Evolutionary conservation across 2,329 filamentous ascomycete genomes (phyloP).

Genomic region (Kalmusia sp.): DNA sequence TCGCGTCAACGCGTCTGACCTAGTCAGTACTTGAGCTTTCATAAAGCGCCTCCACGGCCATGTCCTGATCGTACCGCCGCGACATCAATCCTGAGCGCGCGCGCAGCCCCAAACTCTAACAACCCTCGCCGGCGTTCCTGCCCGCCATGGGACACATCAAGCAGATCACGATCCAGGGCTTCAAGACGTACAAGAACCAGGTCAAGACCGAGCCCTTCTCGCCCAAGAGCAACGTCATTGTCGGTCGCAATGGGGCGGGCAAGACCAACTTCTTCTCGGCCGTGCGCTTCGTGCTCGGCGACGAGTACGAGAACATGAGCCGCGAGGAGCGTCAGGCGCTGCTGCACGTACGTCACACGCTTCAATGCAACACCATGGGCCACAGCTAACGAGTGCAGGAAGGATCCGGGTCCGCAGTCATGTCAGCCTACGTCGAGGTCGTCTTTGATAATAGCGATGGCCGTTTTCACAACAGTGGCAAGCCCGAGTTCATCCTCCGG

Average conservation of each 20-base stretch:
- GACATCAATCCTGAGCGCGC: neutral
- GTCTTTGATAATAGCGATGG: conserved; percentile 98
- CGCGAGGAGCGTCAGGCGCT: conserved; percentile 95
- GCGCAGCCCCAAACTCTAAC: neutral
- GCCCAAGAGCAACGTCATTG: conserved; percentile 96
- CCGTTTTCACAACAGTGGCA: conserved; percentile 91
- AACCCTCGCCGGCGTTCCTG: neutral
- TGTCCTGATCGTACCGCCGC: conserved; percentile 6
- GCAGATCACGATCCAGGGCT: conserved; percentile 99
- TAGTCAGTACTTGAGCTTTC: neutral
- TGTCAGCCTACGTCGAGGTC: conserved; percentile 99
- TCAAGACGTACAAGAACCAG: conserved; percentile 99
- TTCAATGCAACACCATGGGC: neutral
- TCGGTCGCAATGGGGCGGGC: conserved; percentile 97
- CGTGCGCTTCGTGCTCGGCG: conserved; percentile 96
- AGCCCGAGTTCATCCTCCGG: conserved; percentile 86
- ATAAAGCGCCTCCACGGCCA: conserved; percentile 1
- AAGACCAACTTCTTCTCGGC: conserved; percentile 99
- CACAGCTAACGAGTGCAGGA: conserved; percentile 61
- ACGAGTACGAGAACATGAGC: conserved; percentile 95
- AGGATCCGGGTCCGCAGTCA: conserved; percentile 95
- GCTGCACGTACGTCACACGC: conserved; percentile 68
- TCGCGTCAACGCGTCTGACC: conserved; percentile 5
- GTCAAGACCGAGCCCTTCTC: conserved; percentile 99
- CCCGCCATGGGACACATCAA: conserved; percentile 78